Evolutionary conservation across 2,329 filamentous ascomycete species (phyloP).

Genomic region (Intubia oerlemansii): DNA sequence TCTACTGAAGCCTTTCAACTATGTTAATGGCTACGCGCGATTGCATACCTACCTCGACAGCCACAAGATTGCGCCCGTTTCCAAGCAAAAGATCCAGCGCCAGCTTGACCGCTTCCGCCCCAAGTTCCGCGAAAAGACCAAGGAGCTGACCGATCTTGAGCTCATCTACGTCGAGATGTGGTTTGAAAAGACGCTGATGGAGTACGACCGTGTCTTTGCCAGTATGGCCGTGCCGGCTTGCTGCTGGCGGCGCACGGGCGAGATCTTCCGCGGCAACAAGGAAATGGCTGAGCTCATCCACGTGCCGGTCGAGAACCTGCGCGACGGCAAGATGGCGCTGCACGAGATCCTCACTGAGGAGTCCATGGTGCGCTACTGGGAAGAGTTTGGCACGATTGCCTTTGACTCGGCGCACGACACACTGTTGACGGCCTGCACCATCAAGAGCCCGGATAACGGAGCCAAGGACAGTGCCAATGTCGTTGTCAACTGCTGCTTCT

Average conservation of each 20-base stretch:
- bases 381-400: slow-evolving; percentile 94
- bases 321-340: slow-evolving; percentile 84
- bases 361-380: slow-evolving; percentile 92
- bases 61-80: slow-evolving; percentile 52
- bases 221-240: slow-evolving; percentile 98
- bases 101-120: slow-evolving; percentile 86
- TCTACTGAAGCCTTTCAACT: slow-evolving; percentile 90
- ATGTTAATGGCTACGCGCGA: slow-evolving; percentile 85
- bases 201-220: slow-evolving; percentile 94
- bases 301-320: slow-evolving; percentile 71
- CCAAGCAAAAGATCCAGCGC: slow-evolving; percentile 76
- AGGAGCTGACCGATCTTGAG: slow-evolving; percentile 80
- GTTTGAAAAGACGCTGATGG: slow-evolving; percentile 92
- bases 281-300: slow-evolving; percentile 96
- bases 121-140: slow-evolving; percentile 89
- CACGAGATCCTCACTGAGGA: slow-evolving; percentile 94
- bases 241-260: slow-evolving; percentile 88
- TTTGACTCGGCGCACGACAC: slow-evolving; percentile 91
- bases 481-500: slow-evolving; percentile 73
- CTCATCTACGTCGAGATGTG: slow-evolving; percentile 95
- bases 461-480: slow-evolving; percentile 34
- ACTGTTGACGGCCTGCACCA: slow-evolving; percentile 75
- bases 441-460: slow-evolving; percentile 59
- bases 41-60: slow-evolving; percentile 82
- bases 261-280: slow-evolving; percentile 94